These are phyloP conservation scores for Magnaporthiopsis incrustans DNA, from an alignment of 2,329 filamentous ascomycete genomes.

Conservation along the genomic window DNA sequence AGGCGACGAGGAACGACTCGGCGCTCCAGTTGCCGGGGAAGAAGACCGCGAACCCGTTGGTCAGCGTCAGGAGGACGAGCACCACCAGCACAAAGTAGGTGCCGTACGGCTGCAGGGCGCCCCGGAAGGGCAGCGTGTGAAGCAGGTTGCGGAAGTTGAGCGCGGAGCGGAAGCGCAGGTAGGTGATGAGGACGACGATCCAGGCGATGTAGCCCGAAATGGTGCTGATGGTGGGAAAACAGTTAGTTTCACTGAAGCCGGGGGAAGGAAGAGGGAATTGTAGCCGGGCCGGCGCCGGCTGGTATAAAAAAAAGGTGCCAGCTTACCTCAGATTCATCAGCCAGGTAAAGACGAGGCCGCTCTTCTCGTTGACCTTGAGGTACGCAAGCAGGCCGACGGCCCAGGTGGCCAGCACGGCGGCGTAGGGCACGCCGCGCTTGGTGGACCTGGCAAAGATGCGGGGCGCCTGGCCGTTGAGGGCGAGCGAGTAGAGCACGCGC, in stretches of 20 bases:
- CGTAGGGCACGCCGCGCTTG: constrained; percentile 52
- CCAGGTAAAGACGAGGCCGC: constrained; percentile 60
- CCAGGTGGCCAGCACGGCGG: constrained; percentile 44
- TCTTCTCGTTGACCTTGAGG: constrained; percentile 57
- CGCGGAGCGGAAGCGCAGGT: constrained; percentile 51
- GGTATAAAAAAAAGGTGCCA: background rate
- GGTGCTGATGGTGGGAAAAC: constrained; percentile 47
- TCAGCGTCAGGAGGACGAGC: constrained; percentile 55
- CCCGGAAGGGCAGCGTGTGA: constrained; percentile 42
- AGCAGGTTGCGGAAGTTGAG: constrained; percentile 44
- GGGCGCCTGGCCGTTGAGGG: constrained; percentile 59
- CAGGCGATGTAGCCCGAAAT: constrained; percentile 53
- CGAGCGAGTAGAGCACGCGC: constrained; percentile 62
- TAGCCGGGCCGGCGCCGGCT: background rate
- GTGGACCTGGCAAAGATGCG: constrained; percentile 51
- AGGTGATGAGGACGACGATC: constrained; percentile 50
- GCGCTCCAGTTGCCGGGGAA: constrained; percentile 56
- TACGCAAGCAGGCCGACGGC: constrained; percentile 59
- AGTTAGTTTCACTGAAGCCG: no score
- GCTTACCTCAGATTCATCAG: constrained; percentile 40
- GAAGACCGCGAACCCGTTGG: constrained; percentile 71
- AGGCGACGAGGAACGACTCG: constrained; percentile 55
- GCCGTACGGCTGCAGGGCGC: constrained; percentile 52
- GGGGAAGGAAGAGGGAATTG: no score
- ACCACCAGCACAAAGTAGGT: constrained; percentile 53